phyloP scores from a whole-genome alignment of 345 rosid genomes.

The Adansonia digitata region DNA sequence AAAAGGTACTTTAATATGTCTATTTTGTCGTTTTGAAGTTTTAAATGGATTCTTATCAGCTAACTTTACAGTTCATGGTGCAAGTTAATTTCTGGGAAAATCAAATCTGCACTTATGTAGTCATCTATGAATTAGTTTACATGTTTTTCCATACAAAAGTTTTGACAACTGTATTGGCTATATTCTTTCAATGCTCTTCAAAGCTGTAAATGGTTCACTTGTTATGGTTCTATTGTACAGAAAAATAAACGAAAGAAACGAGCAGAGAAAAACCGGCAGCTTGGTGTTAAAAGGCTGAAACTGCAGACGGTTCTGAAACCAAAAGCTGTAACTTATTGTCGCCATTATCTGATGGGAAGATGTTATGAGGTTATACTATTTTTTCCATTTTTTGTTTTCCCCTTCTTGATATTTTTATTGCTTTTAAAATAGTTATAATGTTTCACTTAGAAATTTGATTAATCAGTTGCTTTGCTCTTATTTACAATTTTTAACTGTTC shows the following conservation, averaged over 20 bases:
- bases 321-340: slow-evolving; percentile 53
- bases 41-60: not conserved
- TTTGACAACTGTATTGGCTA: not conserved
- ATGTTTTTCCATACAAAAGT: not conserved
- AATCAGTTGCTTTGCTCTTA: not conserved
- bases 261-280: slow-evolving; percentile 63
- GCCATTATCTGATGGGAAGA: slow-evolving; percentile 73
- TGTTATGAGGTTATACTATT: slow-evolving; percentile 58
- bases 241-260: slow-evolving; percentile 57
- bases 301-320: slow-evolving; percentile 56
- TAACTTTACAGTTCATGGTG: not conserved
- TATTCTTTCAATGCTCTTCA: not conserved
- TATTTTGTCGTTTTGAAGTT: not conserved
- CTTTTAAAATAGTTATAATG: not conserved
- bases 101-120: not conserved
- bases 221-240: slow-evolving; percentile 38
- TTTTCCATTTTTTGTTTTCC: slow-evolving; percentile 6
- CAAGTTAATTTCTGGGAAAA: not conserved
- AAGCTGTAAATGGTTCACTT: not conserved
- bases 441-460: slow-evolving; percentile 1
- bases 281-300: slow-evolving; percentile 83
- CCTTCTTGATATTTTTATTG: not conserved
- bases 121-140: slow-evolving; percentile 1
- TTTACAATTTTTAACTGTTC: not conserved
- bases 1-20: slow-evolving; percentile 40